Conservation (phyloP, 306 rosid species). For the Prunus padus region DNA sequence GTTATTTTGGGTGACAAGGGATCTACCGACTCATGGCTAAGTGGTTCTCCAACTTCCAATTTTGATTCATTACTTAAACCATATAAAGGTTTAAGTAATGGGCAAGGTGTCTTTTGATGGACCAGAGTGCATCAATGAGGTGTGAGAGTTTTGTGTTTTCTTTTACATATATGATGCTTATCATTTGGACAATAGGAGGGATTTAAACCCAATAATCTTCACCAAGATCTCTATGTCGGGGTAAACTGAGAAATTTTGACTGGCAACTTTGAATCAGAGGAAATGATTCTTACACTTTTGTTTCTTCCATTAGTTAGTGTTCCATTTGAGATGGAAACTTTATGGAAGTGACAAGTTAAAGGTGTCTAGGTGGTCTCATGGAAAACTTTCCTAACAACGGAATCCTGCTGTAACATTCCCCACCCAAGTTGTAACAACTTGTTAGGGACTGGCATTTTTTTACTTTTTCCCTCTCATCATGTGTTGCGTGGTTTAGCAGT, state of each 20-base stretch:
- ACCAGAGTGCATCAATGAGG: constrained; percentile 86
- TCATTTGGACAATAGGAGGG: not conserved
- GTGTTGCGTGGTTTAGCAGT: not conserved
- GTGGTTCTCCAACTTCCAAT: constrained; percentile 48
- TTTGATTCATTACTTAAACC: constrained; percentile 62
- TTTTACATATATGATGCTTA: not conserved
- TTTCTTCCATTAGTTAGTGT: not conserved
- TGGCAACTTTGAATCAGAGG: not conserved
- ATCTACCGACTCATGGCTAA: constrained; percentile 68
- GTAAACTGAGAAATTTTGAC: constrained; percentile 2
- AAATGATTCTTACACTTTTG: not conserved
- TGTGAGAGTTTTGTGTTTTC: constrained; percentile 20
- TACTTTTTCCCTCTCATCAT: not conserved
- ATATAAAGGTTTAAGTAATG: constrained; percentile 71
- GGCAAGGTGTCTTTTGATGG: constrained; percentile 85
- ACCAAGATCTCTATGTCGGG: not conserved
- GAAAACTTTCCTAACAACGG: not conserved
- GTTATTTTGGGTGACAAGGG: constrained; percentile 77
- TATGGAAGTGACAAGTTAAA: not conserved
- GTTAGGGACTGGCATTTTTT: not conserved
- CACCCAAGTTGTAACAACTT: not conserved
- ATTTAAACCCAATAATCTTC: not conserved
- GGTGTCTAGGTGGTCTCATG: not conserved
- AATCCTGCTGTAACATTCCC: constrained; percentile 7
- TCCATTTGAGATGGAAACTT: not conserved